A percentile compares a stretch with the other conserved stretches of the same genome.
These are phyloP conservation scores for Botryosphaeria dothidea DNA, from an alignment of 2,329 filamentous ascomycete genomes.

Conservation along the genomic window DNA sequence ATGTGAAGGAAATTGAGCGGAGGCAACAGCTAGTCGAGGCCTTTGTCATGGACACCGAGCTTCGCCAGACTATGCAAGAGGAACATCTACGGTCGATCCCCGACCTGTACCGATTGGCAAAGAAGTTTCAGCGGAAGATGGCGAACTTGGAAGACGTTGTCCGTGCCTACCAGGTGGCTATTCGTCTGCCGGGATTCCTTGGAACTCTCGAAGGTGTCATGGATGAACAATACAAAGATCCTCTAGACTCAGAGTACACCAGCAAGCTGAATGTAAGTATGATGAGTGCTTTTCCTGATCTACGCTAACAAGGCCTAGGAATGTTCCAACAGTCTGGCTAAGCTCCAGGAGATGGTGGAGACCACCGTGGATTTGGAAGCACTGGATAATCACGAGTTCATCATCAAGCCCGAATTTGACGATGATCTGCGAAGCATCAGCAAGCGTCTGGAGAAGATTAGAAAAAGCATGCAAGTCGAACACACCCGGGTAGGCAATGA, in stretches of 20 bases:
- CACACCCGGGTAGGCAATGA: conserved; percentile 76
- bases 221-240: conserved; percentile 89
- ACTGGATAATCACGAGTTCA: conserved; percentile 94
- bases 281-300: conserved; percentile 34
- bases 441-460: conserved; percentile 84
- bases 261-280: conserved; percentile 60
- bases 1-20: conserved; percentile 80
- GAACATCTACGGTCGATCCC: conserved; percentile 91
- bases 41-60: conserved; percentile 88
- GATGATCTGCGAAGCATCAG: conserved; percentile 84
- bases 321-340: conserved; percentile 75
- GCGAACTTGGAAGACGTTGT: conserved; percentile 96
- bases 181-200: conserved; percentile 86
- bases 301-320: conserved; percentile 37
- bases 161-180: conserved; percentile 89
- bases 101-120: conserved; percentile 88
- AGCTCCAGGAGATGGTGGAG: conserved; percentile 96
- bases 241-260: conserved; percentile 85
- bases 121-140: conserved; percentile 89
- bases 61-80: conserved; percentile 95
- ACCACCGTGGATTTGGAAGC: conserved; percentile 96
- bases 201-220: conserved; percentile 88
- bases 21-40: conserved; percentile 93
- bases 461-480: conserved; percentile 79
- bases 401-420: conserved; percentile 98